Conservation (phyloP, 2,329 filamentous ascomycete genomes). For the Sodiomyces alkalinus region DNA sequence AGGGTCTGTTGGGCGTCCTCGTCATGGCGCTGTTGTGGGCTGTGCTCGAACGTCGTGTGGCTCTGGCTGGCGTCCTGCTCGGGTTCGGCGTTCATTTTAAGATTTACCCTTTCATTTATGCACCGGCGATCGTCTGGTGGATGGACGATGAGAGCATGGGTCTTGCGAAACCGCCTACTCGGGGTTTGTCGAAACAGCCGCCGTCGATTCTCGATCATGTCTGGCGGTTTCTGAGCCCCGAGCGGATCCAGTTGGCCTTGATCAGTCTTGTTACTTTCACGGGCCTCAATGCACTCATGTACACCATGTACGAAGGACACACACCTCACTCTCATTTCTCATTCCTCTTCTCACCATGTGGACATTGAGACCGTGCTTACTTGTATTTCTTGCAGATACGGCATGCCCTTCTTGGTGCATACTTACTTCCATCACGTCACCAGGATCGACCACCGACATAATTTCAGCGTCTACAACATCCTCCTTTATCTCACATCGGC, state of each 20-base stretch:
- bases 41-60: slow-evolving; percentile 44
- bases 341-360: no score
- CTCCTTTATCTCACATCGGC: slow-evolving; percentile 78
- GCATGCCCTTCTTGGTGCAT: slow-evolving; percentile 66
- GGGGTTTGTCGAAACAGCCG: no score
- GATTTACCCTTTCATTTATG: slow-evolving; percentile 97
- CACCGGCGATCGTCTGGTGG: slow-evolving; percentile 66
- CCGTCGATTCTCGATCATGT: not conserved
- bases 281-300: slow-evolving; percentile 66
- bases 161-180: not conserved
- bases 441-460: slow-evolving; percentile 90
- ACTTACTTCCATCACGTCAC: slow-evolving; percentile 89
- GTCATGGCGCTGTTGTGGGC: slow-evolving; percentile 77
- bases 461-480: slow-evolving; percentile 93
- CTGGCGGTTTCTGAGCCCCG: slow-evolving; percentile 30
- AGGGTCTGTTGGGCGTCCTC: slow-evolving; percentile 75
- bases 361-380: slow-evolving; percentile 9
- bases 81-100: slow-evolving; percentile 91
- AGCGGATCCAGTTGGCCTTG: slow-evolving; percentile 41
- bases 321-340: not conserved
- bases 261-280: slow-evolving; percentile 61
- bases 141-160: slow-evolving; percentile 43
- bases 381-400: slow-evolving; percentile 48
- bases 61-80: slow-evolving; percentile 57
- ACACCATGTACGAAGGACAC: slow-evolving; percentile 39